A percentile compares a stretch with the other conserved stretches of the same genome.
These are phyloP conservation scores for Backusella sp. DNA, from an alignment of 192 early-diverging fungal species.

Conservation along the genomic window DNA sequence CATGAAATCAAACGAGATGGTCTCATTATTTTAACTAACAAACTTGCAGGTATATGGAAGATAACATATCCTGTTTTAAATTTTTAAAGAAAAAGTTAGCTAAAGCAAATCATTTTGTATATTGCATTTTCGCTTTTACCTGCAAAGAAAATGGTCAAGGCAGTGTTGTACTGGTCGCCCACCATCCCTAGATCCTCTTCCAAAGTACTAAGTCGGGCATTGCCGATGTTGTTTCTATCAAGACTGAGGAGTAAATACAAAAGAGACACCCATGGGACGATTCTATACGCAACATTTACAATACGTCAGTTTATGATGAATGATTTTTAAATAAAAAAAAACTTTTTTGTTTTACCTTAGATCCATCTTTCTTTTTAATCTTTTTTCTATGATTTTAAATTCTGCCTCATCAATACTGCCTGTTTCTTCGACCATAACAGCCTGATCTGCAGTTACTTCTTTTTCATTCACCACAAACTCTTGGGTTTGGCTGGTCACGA, in stretches of 20 bases:
- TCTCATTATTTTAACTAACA: conserved; percentile 20
- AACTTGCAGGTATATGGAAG: conserved; percentile 23
- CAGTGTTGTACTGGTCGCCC: conserved; percentile 29
- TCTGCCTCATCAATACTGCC: neutral
- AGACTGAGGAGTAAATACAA: conserved; percentile 22
- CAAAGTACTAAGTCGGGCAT: conserved; percentile 23
- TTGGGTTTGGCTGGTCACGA: too few relatives aligned
- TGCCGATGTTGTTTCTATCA: conserved; percentile 33
- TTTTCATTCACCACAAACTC: neutral
- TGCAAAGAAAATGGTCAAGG: conserved; percentile 32
- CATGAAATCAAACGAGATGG: conserved; percentile 26
- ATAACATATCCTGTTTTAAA: conserved; percentile 24
- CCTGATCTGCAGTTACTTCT: neutral
- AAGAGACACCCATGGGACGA: conserved; percentile 22
- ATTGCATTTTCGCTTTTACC: neutral
- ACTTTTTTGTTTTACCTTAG: neutral
- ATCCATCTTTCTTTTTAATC: conserved; percentile 13
- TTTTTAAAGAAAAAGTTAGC: neutral
- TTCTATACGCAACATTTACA: neutral
- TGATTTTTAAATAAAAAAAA: neutral
- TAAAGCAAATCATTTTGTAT: neutral
- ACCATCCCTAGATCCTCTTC: conserved; percentile 22
- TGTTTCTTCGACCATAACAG: neutral
- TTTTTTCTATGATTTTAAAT: neutral
- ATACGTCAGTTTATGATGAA: neutral